Percentiles rank a stretch among this genome's conserved stretches.
Conservation (phyloP, 768 basidiomycete genomes). For the Mycena chlorophos region DNA sequence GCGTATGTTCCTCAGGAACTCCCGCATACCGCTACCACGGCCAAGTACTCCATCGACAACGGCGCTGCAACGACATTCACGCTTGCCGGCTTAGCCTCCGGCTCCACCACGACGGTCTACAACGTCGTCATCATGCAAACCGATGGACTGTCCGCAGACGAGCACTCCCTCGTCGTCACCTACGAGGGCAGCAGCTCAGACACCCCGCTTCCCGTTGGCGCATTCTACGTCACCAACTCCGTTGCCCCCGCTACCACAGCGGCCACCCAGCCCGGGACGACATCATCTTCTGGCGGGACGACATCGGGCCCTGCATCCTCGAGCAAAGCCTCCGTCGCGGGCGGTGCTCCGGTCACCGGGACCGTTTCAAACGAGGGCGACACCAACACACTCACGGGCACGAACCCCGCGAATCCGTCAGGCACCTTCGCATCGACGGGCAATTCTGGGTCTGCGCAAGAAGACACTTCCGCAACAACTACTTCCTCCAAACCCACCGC, state of each 20-base stretch:
- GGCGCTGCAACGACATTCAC: conserved; percentile 14
- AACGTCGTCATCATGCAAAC: conserved; percentile 27
- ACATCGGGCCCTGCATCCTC: not conserved
- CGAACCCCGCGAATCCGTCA: too few species aligned
- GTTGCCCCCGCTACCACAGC: conserved; percentile 12
- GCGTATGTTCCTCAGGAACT: conserved; percentile 28
- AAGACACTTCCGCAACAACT: not conserved
- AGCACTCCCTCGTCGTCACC: conserved; percentile 27
- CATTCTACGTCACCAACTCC: conserved; percentile 23
- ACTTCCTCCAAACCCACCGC: conserved; percentile 13
- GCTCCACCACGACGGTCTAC: conserved; percentile 11
- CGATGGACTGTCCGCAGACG: conserved; percentile 14
- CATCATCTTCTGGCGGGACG: too few species aligned
- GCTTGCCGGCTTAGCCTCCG: conserved; percentile 19
- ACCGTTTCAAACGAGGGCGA: too few species aligned
- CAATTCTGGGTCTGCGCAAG: conserved; percentile 1
- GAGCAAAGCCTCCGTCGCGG: not conserved
- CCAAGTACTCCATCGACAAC: conserved; percentile 31
- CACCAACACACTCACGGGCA: too few species aligned
- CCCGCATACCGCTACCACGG: conserved; percentile 23
- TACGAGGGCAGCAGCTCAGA: conserved; percentile 21
- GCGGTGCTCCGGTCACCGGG: too few species aligned
- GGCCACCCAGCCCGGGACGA: too few species aligned
- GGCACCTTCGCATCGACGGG: too few species aligned
- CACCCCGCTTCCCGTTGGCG: conserved; percentile 27